These are phyloP conservation scores for Scleromitrula shiraiana DNA, from an alignment of 2,329 filamentous ascomycete genomes.

Conservation along the genomic window DNA sequence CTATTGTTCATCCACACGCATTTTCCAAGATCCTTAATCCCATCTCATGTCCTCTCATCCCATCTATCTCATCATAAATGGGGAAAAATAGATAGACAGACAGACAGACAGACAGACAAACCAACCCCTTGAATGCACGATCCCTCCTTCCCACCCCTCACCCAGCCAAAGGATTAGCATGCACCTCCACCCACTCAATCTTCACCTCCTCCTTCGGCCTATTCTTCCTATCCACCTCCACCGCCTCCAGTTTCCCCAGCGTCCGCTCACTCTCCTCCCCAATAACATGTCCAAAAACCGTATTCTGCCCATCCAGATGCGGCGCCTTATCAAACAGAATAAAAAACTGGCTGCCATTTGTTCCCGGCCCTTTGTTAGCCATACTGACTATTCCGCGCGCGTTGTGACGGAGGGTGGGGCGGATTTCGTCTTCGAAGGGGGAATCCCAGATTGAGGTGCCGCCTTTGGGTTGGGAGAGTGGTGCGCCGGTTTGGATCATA, in stretches of 20 bases:
- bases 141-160: too few relatives aligned
- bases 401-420: conserved; percentile 60
- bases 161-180: conserved; percentile 70
- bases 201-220: conserved; percentile 58
- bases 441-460: conserved; percentile 67
- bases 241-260: conserved; percentile 60
- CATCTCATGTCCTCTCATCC: too few relatives aligned
- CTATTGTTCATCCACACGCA: too few relatives aligned
- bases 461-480: conserved; percentile 54
- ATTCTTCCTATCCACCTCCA: conserved; percentile 71
- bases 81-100: too few relatives aligned
- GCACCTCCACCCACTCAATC: conserved; percentile 64
- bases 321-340: conserved; percentile 68
- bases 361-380: conserved; percentile 68
- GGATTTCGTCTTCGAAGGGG: conserved; percentile 74
- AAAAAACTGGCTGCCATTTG: conserved; percentile 77
- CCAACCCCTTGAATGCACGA: too few relatives aligned
- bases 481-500: conserved; percentile 71
- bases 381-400: conserved; percentile 65
- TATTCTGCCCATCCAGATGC: conserved; percentile 78
- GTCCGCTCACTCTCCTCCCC: conserved; percentile 57
- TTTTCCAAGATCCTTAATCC: too few relatives aligned
- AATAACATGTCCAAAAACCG: conserved; percentile 70
- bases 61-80: too few relatives aligned
- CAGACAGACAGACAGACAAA: too few relatives aligned